phyloP scores from a whole-genome alignment of 371 early-diverging fungal genomes.

The Massospora cicadina region DNA sequence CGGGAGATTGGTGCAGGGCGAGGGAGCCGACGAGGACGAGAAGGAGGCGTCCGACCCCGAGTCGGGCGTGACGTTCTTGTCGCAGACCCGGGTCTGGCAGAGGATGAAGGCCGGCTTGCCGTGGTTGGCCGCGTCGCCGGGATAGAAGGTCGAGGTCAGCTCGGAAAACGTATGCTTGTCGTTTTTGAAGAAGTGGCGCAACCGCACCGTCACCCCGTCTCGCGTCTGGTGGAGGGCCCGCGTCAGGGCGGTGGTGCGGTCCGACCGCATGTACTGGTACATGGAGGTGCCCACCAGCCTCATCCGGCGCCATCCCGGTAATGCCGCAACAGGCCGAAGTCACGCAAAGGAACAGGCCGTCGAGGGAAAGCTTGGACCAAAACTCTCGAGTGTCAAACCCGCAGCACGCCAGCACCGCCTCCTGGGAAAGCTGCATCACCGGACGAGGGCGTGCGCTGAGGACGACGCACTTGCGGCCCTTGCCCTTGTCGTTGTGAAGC shows the following conservation, averaged over 20 bases:
- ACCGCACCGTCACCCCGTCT: slow-evolving; percentile 23
- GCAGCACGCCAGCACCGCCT: slow-evolving; percentile 13
- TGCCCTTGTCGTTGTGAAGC: slow-evolving; percentile 29
- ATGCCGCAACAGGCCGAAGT: slow-evolving; percentile 21
- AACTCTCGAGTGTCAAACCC: slow-evolving; percentile 21
- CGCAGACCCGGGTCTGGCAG: not conserved
- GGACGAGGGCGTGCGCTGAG: slow-evolving; percentile 32
- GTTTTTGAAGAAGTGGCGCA: slow-evolving; percentile 19
- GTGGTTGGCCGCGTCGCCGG: slow-evolving; percentile 1
- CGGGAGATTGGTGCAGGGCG: slow-evolving; percentile 12
- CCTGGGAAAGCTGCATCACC: slow-evolving; percentile 20
- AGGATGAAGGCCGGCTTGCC: slow-evolving; percentile 8
- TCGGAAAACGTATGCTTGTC: not conserved
- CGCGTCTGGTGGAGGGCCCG: slow-evolving; percentile 25
- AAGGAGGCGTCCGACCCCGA: slow-evolving; percentile 4
- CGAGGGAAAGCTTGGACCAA: slow-evolving; percentile 40
- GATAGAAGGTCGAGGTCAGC: not conserved
- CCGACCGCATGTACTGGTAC: slow-evolving; percentile 31
- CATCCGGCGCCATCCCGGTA: slow-evolving; percentile 17
- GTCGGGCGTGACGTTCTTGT: not conserved
- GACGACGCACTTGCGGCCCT: slow-evolving; percentile 39
- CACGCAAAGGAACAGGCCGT: slow-evolving; percentile 35
- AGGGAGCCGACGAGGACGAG: slow-evolving; percentile 11
- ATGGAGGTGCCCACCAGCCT: slow-evolving; percentile 28
- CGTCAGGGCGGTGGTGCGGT: slow-evolving; percentile 28